Conservation (phyloP, 1,139 yeast genomes). For the Scheffersomyces illinoinensis region DNA sequence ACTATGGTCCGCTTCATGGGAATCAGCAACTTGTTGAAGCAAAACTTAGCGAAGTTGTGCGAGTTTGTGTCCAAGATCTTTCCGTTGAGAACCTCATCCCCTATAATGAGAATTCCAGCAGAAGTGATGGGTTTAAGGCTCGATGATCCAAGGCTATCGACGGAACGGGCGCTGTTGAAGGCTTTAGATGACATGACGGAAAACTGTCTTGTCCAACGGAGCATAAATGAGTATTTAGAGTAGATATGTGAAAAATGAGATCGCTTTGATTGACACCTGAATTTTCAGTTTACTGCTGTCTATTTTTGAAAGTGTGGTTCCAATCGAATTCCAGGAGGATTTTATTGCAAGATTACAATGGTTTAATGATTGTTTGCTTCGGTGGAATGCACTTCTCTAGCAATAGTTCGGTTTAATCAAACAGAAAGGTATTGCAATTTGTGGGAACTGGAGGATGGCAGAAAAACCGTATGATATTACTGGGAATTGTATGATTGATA, state of each 20-base stretch:
- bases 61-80: slow-evolving; percentile 83
- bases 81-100: slow-evolving; percentile 88
- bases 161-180: background rate
- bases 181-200: background rate
- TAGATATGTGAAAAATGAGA: background rate
- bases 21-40: slow-evolving; percentile 62
- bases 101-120: slow-evolving; percentile 63
- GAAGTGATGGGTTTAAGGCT: slow-evolving; percentile 6
- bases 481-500: background rate
- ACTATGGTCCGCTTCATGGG: slow-evolving; percentile 67
- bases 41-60: slow-evolving; percentile 63
- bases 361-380: too few relatives aligned
- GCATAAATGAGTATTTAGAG: background rate
- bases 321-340: background rate
- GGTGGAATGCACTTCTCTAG: background rate
- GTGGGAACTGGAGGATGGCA: background rate
- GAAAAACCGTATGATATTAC: background rate
- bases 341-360: background rate
- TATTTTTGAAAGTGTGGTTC: background rate
- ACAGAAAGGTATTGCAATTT: background rate
- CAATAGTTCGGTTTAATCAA: too few relatives aligned
- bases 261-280: background rate
- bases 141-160: slow-evolving; percentile 2
- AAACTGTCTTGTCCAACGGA: background rate
- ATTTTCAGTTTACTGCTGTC: background rate